Percentiles rank a stretch among this genome's conserved stretches.
phyloP scores from a whole-genome alignment of 2,329 filamentous ascomycete species.

The Sphaerulina musiva region DNA sequence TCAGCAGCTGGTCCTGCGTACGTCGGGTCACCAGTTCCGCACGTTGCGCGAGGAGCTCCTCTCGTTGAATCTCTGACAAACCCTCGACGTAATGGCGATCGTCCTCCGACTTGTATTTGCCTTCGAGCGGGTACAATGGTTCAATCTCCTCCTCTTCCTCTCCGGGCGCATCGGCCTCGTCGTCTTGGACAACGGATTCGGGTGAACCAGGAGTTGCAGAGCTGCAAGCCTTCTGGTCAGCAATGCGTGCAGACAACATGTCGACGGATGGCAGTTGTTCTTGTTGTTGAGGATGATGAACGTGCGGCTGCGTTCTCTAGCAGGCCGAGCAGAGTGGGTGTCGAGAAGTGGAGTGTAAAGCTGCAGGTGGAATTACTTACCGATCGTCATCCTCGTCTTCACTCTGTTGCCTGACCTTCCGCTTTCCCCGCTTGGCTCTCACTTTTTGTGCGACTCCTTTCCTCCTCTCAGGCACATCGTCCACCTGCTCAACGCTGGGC shows the following conservation, averaged over 20 bases:
- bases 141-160: constrained; percentile 45
- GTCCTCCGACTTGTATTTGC: constrained; percentile 60
- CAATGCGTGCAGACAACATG: not conserved
- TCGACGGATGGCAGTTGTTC: not conserved
- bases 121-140: constrained; percentile 75
- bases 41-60: constrained; percentile 82
- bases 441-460: constrained; percentile 44
- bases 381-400: constrained; percentile 67
- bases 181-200: constrained; percentile 82
- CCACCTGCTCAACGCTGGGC: constrained; percentile 35
- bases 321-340: not conserved
- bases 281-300: constrained; percentile 1
- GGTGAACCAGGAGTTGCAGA: constrained; percentile 48
- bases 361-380: constrained; percentile 50
- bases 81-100: constrained; percentile 62
- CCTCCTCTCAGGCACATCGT: constrained; percentile 32
- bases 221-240: constrained; percentile 16
- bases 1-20: constrained; percentile 74
- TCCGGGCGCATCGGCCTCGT: constrained; percentile 41
- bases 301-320: not conserved
- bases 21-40: constrained; percentile 74
- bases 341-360: not conserved
- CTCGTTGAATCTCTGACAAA: constrained; percentile 84
- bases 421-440: constrained; percentile 37
- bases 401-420: constrained; percentile 49